Evolutionary conservation across 345 rosid genomes (phyloP).

Genomic region (Gossypium turneri): DNA sequence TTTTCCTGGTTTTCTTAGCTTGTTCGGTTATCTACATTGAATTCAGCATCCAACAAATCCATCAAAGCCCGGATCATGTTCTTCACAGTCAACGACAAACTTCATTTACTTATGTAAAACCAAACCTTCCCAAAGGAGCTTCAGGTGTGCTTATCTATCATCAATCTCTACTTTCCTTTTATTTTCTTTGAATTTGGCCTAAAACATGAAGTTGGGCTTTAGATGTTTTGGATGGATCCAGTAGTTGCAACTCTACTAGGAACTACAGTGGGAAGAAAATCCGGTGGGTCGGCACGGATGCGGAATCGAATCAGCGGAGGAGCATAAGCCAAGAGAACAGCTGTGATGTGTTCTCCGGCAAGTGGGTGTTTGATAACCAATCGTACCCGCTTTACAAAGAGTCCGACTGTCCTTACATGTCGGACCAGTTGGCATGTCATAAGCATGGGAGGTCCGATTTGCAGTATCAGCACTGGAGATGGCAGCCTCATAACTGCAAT

Average conservation of each 20-base stretch:
- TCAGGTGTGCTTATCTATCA: constrained; percentile 35
- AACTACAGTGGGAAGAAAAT: constrained; percentile 66
- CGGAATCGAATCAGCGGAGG: constrained; percentile 29
- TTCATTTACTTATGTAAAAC: constrained; percentile 36
- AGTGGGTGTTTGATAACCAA: constrained; percentile 69
- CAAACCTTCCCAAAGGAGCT: constrained; percentile 42
- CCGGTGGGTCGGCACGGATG: constrained; percentile 35
- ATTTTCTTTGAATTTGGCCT: not conserved
- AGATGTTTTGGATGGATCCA: constrained; percentile 85
- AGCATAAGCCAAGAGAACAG: constrained; percentile 34
- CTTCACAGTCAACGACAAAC: constrained; percentile 18
- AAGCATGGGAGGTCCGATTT: constrained; percentile 90
- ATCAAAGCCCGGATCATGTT: constrained; percentile 30
- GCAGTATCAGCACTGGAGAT: constrained; percentile 77
- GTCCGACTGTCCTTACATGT: constrained; percentile 88
- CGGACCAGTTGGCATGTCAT: constrained; percentile 91
- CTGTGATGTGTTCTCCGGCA: constrained; percentile 82
- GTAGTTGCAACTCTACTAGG: constrained; percentile 64
- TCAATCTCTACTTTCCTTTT: not conserved
- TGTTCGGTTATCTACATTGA: constrained; percentile 54
- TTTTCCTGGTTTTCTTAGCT: constrained; percentile 38
- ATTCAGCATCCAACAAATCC: constrained; percentile 49
- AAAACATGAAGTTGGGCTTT: constrained; percentile 23
- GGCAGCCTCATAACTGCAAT: constrained; percentile 93
- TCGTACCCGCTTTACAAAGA: constrained; percentile 80